Percentiles rank a stretch among this genome's conserved stretches.
Evolutionary conservation across 306 rosid species (phyloP).

Genomic region (Lathyrus oleraceus): DNA sequence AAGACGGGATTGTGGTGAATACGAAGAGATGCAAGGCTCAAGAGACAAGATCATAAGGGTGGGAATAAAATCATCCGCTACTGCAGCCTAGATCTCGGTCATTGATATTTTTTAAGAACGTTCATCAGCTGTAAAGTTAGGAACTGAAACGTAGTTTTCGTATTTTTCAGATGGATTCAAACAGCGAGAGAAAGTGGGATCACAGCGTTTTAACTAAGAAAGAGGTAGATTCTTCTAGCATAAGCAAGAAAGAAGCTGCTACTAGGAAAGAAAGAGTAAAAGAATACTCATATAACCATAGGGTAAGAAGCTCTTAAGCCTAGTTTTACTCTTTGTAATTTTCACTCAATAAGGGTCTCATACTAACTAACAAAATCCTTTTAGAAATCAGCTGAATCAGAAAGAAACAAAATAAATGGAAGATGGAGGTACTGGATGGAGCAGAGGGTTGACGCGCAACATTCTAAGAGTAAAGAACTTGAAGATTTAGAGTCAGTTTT

Average conservation of each 20-base stretch:
- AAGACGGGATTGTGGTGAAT: slow-evolving; percentile 41
- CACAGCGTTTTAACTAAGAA: slow-evolving; percentile 63
- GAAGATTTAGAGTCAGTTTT: slow-evolving; percentile 74
- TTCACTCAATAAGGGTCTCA: neutral
- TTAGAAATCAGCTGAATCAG: slow-evolving; percentile 86
- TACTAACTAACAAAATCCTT: slow-evolving; percentile 5
- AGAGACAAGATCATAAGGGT: slow-evolving; percentile 67
- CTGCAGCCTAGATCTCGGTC: neutral
- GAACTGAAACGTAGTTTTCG: slow-evolving; percentile 8
- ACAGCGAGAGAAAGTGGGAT: slow-evolving; percentile 69
- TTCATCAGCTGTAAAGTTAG: neutral
- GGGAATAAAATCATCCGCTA: neutral
- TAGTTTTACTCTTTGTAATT: neutral
- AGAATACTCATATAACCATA: slow-evolving; percentile 62
- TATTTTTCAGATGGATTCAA: slow-evolving; percentile 69
- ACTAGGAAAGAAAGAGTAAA: slow-evolving; percentile 58
- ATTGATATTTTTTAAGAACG: neutral
- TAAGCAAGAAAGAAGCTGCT: slow-evolving; percentile 68
- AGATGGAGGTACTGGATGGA: slow-evolving; percentile 94
- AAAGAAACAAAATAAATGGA: slow-evolving; percentile 65
- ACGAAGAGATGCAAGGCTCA: slow-evolving; percentile 47
- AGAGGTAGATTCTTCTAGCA: slow-evolving; percentile 54
- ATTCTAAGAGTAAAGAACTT: slow-evolving; percentile 78
- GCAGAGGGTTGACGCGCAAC: slow-evolving; percentile 89
- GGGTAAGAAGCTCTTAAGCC: slow-evolving; percentile 56